Percentiles rank a stretch among this genome's conserved stretches.
These are phyloP conservation scores for Penicillium diatomitis DNA, from an alignment of 495 filamentous ascomycete genomes.

Conservation along the genomic window DNA sequence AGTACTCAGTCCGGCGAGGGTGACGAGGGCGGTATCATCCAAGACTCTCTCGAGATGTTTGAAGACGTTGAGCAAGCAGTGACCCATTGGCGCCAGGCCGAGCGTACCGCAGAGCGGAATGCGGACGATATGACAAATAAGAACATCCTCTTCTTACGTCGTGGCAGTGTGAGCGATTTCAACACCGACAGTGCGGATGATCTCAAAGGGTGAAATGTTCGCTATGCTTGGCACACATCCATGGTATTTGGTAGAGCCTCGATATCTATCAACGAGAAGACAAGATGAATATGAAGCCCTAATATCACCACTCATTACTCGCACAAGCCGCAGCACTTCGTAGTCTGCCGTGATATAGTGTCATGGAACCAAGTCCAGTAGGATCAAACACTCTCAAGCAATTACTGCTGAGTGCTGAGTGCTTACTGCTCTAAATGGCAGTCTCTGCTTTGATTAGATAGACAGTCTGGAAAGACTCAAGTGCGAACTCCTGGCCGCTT, in stretches of 20 bases:
- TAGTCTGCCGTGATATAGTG: neutral
- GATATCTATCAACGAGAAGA: too few relatives aligned
- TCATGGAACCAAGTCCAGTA: too few relatives aligned
- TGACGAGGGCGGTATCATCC: conserved; percentile 73
- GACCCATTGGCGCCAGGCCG: conserved; percentile 49
- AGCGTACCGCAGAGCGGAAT: conserved; percentile 44
- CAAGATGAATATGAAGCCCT: neutral
- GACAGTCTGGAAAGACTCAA: too few relatives aligned
- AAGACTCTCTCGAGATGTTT: conserved; percentile 75
- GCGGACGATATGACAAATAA: conserved; percentile 35
- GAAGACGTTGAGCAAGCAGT: conserved; percentile 60
- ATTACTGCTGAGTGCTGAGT: too few relatives aligned
- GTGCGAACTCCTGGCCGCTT: too few relatives aligned
- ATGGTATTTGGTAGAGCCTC: too few relatives aligned
- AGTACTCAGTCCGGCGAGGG: conserved; percentile 41
- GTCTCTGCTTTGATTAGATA: too few relatives aligned
- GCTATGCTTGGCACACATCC: too few relatives aligned
- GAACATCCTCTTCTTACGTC: conserved; percentile 32
- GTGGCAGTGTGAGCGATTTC: conserved; percentile 34
- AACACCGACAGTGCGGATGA: conserved; percentile 36
- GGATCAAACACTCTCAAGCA: too few relatives aligned
- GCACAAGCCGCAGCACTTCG: neutral
- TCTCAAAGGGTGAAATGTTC: conserved; percentile 21
- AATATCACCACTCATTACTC: neutral
- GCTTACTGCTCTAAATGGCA: too few relatives aligned